Base-by-base conservation (phyloP, 768 basidiomycete species). In the Russula olivacea region DNA sequence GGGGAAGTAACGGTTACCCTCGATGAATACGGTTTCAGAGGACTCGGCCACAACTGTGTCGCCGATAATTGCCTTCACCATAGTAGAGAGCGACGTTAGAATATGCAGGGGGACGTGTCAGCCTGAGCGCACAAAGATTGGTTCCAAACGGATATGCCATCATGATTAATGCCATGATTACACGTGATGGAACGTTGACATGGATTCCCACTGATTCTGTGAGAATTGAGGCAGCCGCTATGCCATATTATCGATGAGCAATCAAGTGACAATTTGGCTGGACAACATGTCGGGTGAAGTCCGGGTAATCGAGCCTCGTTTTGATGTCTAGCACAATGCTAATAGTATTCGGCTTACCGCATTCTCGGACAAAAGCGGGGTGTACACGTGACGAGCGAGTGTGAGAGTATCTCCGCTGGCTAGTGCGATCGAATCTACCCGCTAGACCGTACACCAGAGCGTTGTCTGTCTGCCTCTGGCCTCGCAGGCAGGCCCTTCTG, bases 1-100 rank as follows among this genome's bases (percentile, higher is more conserved):
- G 4, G 89, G 87, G 71, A 91, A 91, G 74, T 90, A 90, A 65
- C 87, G 82, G 66, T 87, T 89, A 14, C 80, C 80, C 68, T 89
- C 87, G 51, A 91, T 79, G 7, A 81, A 71, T 40, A 82, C 73
- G 0, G 88, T 84, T 0, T 76, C 72, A 65, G 76, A 72, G 8
- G 80, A 81, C 58, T 88, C 80, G 0, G 89, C 89, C 68, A 91
- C 77, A 15, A 79, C 72, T 14, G 72, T 72, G 28, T 78, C 80
- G 68, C 83, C 74, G 61, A 84, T 68, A 2, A 76, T 74, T 32
- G 81, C 86, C 73, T 80, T 83, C 78, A 87, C 73, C 73, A 74
- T 74, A 30, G 21, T 62, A n/a, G 47, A n/a, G 47, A 61, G 28
- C 4, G 8, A 6, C 5, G 49, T 36, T 23, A 34, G 50, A 28